Conservation (phyloP, 129 eudicot species). For the Flaveria linearis region DNA sequence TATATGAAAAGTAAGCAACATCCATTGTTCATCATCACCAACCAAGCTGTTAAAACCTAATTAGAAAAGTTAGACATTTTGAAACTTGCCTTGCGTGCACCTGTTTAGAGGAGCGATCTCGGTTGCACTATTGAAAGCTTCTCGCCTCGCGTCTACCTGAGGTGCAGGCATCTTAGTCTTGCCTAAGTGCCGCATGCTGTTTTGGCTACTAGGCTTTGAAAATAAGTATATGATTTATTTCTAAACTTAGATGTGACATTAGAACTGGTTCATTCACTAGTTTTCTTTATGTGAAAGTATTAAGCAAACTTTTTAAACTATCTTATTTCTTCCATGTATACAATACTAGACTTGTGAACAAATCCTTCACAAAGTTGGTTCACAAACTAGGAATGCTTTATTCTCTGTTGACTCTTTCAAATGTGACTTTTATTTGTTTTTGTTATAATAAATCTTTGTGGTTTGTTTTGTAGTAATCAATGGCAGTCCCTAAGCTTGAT, state of each 20-base stretch:
- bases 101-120: not conserved
- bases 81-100: not conserved
- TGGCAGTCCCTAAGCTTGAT: constrained; percentile 77
- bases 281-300: not conserved
- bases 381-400: not conserved
- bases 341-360: no score
- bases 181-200: not conserved
- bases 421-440: not conserved
- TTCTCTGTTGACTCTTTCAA: not conserved
- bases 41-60: not conserved
- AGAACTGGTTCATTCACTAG: not conserved
- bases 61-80: not conserved
- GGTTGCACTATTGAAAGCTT: not conserved
- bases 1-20: not conserved
- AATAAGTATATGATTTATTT: not conserved
- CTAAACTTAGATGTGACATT: not conserved
- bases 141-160: not conserved
- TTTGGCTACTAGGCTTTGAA: not conserved
- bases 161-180: not conserved
- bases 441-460: not conserved
- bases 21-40: not conserved
- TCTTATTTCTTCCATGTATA: not conserved
- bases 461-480: constrained; percentile 31
- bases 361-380: not conserved
- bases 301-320: not conserved